Conservation (phyloP, 164 flowering plant genomes). For the Nelumbo lutea region DNA sequence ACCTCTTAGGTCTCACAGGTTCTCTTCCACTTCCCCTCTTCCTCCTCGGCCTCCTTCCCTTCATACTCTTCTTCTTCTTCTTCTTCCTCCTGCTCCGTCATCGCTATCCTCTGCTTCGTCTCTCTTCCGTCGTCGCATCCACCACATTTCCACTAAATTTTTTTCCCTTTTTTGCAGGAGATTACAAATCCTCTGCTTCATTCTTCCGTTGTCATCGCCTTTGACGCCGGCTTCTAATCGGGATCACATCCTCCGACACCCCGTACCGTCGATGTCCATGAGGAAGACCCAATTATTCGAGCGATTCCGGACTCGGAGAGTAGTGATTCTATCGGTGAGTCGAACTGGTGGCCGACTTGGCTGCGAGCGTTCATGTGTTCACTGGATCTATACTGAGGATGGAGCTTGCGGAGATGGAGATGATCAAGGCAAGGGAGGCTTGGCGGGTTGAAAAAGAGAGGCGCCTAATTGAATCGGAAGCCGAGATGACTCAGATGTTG, state of each 20-base stretch:
- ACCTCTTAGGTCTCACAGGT: no score
- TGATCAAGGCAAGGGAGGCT: conserved; percentile 33
- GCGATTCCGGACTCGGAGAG: conserved; percentile 16
- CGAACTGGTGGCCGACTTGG: conserved; percentile 12
- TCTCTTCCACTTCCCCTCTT: no score
- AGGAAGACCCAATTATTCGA: conserved; percentile 10
- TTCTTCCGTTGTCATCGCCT: neutral
- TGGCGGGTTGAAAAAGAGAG: conserved; percentile 29
- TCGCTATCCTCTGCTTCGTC: no score
- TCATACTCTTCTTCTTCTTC: no score
- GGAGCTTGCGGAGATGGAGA: conserved; percentile 33
- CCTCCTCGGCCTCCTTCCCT: no score
- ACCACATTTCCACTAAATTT: no score
- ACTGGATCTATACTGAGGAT: conserved; percentile 26
- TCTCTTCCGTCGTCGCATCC: no score
- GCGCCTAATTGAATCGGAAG: conserved; percentile 28
- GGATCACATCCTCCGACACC: conserved; percentile 17
- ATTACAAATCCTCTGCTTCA: no score
- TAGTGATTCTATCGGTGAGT: conserved; percentile 10
- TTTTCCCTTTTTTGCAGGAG: no score
- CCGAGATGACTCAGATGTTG: conserved; percentile 36
- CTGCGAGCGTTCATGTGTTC: conserved; percentile 28
- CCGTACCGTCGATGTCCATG: neutral
- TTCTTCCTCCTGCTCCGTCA: no score
- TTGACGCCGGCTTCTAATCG: conserved; percentile 28